Conservation (phyloP, 2,329 filamentous ascomycete species). For the Didymella sp. region DNA sequence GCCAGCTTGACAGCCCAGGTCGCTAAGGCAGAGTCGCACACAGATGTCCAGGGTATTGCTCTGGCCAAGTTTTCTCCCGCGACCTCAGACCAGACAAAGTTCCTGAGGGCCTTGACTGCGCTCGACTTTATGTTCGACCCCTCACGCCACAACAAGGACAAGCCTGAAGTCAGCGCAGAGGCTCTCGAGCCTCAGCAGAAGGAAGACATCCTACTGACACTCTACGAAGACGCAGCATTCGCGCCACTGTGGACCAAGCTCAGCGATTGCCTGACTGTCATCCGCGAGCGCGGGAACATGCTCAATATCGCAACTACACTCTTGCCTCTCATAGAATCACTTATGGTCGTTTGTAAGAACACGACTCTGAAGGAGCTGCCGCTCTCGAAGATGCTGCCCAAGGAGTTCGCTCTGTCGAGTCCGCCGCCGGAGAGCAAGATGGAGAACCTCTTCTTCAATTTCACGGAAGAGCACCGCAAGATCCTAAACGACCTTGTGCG, state of each 20-base stretch:
- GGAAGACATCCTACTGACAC: conserved; percentile 81
- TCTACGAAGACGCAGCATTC: conserved; percentile 92
- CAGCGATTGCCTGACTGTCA: conserved; percentile 85
- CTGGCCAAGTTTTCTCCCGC: conserved; percentile 95
- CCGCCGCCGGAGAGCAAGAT: conserved; percentile 81
- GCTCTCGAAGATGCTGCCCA: conserved; percentile 52
- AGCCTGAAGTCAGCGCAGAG: conserved; percentile 54
- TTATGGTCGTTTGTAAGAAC: conserved; percentile 99
- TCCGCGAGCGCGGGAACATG: conserved; percentile 92
- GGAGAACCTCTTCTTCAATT: conserved; percentile 92
- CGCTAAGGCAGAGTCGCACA: conserved; percentile 82
- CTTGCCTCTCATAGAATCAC: conserved; percentile 88
- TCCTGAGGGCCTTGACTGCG: conserved; percentile 89
- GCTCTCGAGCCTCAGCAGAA: conserved; percentile 69
- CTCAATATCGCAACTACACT: conserved; percentile 96
- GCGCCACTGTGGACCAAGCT: conserved; percentile 90
- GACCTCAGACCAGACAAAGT: conserved; percentile 94
- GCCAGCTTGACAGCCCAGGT: conserved; percentile 87
- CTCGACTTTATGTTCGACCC: conserved; percentile 94
- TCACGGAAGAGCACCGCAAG: conserved; percentile 96
- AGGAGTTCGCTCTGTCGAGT: conserved; percentile 76
- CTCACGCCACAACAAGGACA: conserved; percentile 66
- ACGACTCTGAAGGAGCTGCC: conserved; percentile 77
- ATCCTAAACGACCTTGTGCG: conserved; percentile 97
- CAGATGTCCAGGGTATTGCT: conserved; percentile 93